phyloP scores from a whole-genome alignment of 2,329 filamentous ascomycete species.

The Dothidotthia symphoricarpi region DNA sequence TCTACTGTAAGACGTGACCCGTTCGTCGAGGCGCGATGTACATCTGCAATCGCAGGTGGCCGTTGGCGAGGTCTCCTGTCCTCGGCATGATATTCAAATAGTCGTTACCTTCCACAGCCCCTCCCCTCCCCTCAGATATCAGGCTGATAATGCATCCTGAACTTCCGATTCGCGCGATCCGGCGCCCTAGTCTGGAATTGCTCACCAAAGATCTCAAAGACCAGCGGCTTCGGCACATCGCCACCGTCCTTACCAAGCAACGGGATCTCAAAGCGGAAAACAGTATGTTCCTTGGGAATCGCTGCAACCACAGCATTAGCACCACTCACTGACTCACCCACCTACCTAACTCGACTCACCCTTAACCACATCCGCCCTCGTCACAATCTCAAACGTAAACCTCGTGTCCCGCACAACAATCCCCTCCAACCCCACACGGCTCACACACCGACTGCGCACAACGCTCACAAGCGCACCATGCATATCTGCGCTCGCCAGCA shows the following conservation, averaged over 20 bases:
- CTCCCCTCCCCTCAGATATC: slow-evolving; percentile 59
- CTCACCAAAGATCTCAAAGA: slow-evolving; percentile 83
- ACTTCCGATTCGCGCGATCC: slow-evolving; percentile 87
- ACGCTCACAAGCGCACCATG: slow-evolving; percentile 85
- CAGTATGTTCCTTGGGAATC: slow-evolving; percentile 85
- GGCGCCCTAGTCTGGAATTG: slow-evolving; percentile 80
- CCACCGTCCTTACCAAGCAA: slow-evolving; percentile 31
- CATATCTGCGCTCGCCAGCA: slow-evolving; percentile 82
- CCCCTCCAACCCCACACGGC: slow-evolving; percentile 77
- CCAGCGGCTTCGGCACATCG: slow-evolving; percentile 51
- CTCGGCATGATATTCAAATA: no score
- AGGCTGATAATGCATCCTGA: slow-evolving; percentile 77
- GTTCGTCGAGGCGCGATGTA: no score
- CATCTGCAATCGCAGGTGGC: no score
- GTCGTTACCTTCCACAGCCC: not conserved
- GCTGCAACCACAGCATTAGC: slow-evolving; percentile 41
- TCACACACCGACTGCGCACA: slow-evolving; percentile 74
- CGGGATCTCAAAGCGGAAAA: slow-evolving; percentile 75
- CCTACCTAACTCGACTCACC: slow-evolving; percentile 41
- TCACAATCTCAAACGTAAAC: slow-evolving; percentile 83
- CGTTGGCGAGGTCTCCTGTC: no score
- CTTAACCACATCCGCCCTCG: slow-evolving; percentile 67
- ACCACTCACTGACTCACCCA: not conserved
- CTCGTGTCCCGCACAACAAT: slow-evolving; percentile 88
- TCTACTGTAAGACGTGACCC: not conserved